A percentile compares a stretch with the other conserved stretches of the same genome.
Conservation (phyloP, 495 filamentous ascomycete genomes). For the Beverwykella pulmonaria region DNA sequence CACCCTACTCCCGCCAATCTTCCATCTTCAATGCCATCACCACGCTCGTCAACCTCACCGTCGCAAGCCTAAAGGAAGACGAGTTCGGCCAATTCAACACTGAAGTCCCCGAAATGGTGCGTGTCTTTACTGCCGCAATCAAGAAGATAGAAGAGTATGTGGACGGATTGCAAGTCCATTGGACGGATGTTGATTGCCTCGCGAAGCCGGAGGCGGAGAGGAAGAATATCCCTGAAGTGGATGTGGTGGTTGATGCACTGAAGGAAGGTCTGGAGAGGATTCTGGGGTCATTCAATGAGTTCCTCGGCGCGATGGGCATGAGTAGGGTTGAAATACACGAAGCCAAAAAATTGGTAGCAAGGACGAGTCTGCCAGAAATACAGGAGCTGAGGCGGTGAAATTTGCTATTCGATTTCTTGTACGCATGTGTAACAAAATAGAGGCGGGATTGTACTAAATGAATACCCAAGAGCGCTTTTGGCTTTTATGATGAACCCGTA, state of each 20-base stretch:
- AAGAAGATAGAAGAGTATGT: conserved; percentile 70
- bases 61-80: conserved; percentile 79
- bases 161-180: conserved; percentile 64
- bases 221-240: conserved; percentile 53
- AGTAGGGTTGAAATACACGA: conserved; percentile 66
- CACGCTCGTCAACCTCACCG: conserved; percentile 67
- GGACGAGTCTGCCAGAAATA: background rate
- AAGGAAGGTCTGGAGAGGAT: conserved; percentile 63
- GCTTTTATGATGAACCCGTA: no score
- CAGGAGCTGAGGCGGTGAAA: background rate
- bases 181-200: conserved; percentile 71
- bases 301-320: conserved; percentile 66
- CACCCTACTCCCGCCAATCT: conserved; percentile 65
- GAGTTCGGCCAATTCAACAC: conserved; percentile 81
- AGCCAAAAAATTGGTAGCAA: conserved; percentile 56
- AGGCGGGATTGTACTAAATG: no score
- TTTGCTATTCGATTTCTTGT: background rate
- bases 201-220: conserved; percentile 24
- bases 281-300: conserved; percentile 69
- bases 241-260: conserved; percentile 62
- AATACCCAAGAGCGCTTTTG: no score
- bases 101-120: conserved; percentile 72
- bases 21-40: conserved; percentile 71
- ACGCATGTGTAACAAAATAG: background rate
- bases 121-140: conserved; percentile 67